These are phyloP conservation scores for Coemansia sp. DNA, from an alignment of 192 early-diverging fungal genomes.

Conservation along the genomic window DNA sequence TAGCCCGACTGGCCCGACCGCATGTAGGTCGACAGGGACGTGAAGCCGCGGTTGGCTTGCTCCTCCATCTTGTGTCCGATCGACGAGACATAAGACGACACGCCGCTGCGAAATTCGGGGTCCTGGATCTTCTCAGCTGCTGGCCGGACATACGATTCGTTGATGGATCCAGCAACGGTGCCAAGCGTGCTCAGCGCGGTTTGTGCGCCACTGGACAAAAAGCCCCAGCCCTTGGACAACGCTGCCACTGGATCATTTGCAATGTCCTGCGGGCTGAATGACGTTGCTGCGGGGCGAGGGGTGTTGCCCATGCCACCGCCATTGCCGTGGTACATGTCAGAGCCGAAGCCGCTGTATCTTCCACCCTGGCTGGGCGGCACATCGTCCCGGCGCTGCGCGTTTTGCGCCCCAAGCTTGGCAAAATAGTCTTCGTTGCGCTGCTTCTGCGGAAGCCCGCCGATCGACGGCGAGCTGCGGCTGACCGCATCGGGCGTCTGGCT, in stretches of 20 bases:
- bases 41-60: constrained; percentile 31
- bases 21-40: constrained; percentile 32
- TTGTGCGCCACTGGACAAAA: constrained; percentile 57
- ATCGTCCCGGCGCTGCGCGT: constrained; percentile 55
- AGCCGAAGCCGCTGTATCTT: constrained; percentile 72
- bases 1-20: constrained; percentile 21
- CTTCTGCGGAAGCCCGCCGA: constrained; percentile 49
- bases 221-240: constrained; percentile 63
- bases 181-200: constrained; percentile 38
- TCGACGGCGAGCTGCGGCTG: constrained; percentile 1
- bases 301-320: not conserved
- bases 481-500: constrained; percentile 28
- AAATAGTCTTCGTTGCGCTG: constrained; percentile 77
- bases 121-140: constrained; percentile 60
- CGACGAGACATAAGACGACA: constrained; percentile 59
- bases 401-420: constrained; percentile 58
- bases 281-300: constrained; percentile 6
- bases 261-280: constrained; percentile 53
- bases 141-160: constrained; percentile 64
- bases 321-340: constrained; percentile 6
- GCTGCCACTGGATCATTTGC: constrained; percentile 67
- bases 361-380: constrained; percentile 75
- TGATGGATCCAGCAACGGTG: constrained; percentile 50
- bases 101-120: constrained; percentile 60
- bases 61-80: constrained; percentile 46